These are phyloP conservation scores for Peronospora belbahrii DNA, from an alignment of 352 stramenopile genomes.

Conservation along the genomic window DNA sequence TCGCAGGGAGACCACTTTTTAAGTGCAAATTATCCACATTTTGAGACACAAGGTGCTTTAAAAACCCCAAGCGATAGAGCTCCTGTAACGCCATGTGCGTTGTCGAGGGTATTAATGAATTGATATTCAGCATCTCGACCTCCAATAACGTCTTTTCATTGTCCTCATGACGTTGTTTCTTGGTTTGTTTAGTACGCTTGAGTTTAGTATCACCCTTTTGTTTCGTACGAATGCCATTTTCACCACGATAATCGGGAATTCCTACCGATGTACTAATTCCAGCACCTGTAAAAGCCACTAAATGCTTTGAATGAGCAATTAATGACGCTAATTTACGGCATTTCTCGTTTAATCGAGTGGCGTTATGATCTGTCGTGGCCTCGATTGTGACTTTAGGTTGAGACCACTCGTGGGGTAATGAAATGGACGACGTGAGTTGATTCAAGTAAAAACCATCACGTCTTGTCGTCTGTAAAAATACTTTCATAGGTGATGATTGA, in stretches of 20 bases:
- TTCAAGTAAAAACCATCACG: constrained; percentile 26
- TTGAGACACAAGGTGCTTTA: constrained; percentile 78
- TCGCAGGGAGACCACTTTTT: constrained; percentile 62
- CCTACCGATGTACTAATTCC: constrained; percentile 75
- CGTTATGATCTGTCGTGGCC: neutral
- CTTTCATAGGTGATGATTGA: constrained; percentile 23
- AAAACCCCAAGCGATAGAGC: constrained; percentile 55
- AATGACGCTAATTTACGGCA: constrained; percentile 52
- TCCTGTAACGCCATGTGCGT: constrained; percentile 80
- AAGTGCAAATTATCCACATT: constrained; percentile 82
- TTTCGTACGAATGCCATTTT: constrained; percentile 70
- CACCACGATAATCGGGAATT: constrained; percentile 76
- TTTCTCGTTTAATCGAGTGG: constrained; percentile 29
- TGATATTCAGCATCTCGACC: constrained; percentile 47
- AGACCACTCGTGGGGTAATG: constrained; percentile 5
- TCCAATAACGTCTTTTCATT: no score
- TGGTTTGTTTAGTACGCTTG: no score
- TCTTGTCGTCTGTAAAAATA: constrained; percentile 15
- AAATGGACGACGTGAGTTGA: constrained; percentile 10
- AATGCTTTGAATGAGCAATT: constrained; percentile 49
- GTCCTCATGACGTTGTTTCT: constrained; percentile 20
- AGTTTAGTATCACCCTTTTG: constrained; percentile 30
- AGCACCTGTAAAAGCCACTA: constrained; percentile 76
- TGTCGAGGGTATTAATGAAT: constrained; percentile 56
- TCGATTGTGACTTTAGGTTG: neutral